Percentiles rank a stretch among this genome's conserved stretches.
These are phyloP conservation scores for Gracilaria vermiculophylla DNA, from an alignment of 23 red algal species.

Conservation along the genomic window DNA sequence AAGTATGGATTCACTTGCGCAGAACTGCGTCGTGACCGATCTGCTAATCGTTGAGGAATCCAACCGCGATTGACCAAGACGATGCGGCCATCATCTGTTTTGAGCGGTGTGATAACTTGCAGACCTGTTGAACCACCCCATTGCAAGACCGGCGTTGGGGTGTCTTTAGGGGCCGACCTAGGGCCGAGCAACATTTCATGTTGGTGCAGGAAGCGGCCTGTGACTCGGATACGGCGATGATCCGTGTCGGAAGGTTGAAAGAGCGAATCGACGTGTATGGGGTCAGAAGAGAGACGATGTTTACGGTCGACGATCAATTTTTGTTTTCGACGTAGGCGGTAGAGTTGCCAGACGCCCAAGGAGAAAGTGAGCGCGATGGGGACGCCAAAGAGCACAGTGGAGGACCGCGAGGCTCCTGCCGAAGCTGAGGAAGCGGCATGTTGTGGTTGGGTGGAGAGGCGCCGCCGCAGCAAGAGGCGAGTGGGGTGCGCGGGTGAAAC, in stretches of 20 bases:
- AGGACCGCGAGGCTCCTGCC: neutral
- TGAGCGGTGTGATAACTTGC: conserved; percentile 48
- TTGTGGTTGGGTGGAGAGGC: neutral
- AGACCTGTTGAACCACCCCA: conserved; percentile 66
- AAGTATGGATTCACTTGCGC: conserved; percentile 31
- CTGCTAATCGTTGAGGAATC: conserved; percentile 51
- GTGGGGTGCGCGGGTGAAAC: neutral
- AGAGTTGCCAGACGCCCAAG: conserved; percentile 62
- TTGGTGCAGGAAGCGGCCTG: conserved; percentile 51
- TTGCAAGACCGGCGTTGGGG: conserved; percentile 38
- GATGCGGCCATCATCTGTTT: conserved; percentile 21
- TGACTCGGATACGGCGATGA: conserved; percentile 18
- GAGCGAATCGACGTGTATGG: neutral
- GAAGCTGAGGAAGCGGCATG: neutral
- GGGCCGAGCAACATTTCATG: conserved; percentile 50
- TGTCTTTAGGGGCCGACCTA: conserved; percentile 44
- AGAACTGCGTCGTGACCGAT: neutral
- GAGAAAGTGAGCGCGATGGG: conserved; percentile 65
- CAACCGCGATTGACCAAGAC: conserved; percentile 61
- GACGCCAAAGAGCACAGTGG: conserved; percentile 21
- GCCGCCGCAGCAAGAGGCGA: neutral
- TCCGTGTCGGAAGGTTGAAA: neutral
- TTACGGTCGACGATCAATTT: conserved; percentile 46
- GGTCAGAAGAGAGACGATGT: neutral
- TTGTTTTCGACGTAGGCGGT: conserved; percentile 49